Base-by-base conservation (phyloP, 2,329 filamentous ascomycete species). In the Trichocomaceae sp. region DNA sequence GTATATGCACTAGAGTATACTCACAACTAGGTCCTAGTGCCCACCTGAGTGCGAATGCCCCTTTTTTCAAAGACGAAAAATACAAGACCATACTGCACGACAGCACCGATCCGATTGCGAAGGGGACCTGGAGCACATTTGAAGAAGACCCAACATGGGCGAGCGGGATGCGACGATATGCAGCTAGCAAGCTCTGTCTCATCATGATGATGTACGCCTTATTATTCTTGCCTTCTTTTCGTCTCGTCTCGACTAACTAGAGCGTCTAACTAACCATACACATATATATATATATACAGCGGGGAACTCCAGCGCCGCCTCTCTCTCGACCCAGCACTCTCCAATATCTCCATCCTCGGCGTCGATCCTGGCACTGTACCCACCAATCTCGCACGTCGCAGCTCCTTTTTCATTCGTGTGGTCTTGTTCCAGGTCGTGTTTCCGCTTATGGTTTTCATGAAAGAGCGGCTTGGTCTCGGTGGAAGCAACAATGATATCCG, bases 301-400 rank as follows among this genome's bases (percentile, higher is more conserved):
- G 41, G 51, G 12, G 71, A 75, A 55, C 0, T 62, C 52, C 74
- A 77, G 76, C 41, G 49, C 10, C 69, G 72, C n/a, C 58, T 74
- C 1, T 62, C 61, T 37, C 54, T 47, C n/a, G 50, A 57, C 44
- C 48, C 57, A 23, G 35, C 22, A 5, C 61, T 75, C 6, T 66
- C 60, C 39, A 65, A 67, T 13, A 65, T 76, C 51, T 64, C 63
- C 19, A 62, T 75, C 39, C 55, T 73, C 2, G 69, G 69, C 5
- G 56, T 74, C 12, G 72, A 75, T 46, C 72, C 73, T 0, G 73
- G 72, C 45, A 63, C 60, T 10, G 75, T 75, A 66, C 48, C 54
- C 37, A 70, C 67, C 8, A 66, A 64, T 17, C 58, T 74, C 2
- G 15, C 52, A 3, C 61, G 61, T 2, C 62, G 63, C 26, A 64